These are phyloP conservation scores for Cydonia oblonga DNA, from an alignment of 331 rosid species.

Conservation along the genomic window DNA sequence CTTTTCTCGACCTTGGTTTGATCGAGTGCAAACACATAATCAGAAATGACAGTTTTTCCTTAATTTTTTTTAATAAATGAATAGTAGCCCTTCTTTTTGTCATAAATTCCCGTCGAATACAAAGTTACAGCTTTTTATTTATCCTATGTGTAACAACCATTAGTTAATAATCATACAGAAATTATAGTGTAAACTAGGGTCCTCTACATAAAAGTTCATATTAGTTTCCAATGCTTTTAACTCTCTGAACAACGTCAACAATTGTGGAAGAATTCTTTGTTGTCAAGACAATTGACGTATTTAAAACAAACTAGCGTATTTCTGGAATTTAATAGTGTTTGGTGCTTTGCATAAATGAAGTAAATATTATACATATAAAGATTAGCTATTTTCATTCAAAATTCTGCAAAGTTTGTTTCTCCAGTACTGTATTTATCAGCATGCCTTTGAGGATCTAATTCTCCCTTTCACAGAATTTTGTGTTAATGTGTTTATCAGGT, in stretches of 20 bases:
- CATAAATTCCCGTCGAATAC: neutral
- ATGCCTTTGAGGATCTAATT: no score
- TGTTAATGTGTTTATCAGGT: slow-evolving; percentile 47
- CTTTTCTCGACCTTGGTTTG: neutral
- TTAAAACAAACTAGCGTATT: neutral
- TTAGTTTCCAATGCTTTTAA: neutral
- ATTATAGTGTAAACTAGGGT: neutral
- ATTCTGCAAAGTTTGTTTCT: neutral
- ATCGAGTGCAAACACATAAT: neutral
- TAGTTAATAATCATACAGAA: neutral
- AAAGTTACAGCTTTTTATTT: neutral
- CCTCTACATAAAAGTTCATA: neutral
- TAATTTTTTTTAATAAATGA: neutral
- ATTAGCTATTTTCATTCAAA: neutral
- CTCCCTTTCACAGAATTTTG: slow-evolving; percentile 1
- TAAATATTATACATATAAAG: neutral
- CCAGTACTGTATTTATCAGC: neutral
- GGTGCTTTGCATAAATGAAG: neutral
- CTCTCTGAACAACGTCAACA: neutral
- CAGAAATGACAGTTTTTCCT: neutral
- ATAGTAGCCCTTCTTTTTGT: neutral
- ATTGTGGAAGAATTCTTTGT: neutral
- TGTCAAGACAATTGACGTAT: neutral
- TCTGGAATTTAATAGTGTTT: neutral
- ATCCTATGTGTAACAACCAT: neutral